A percentile compares a stretch with the other conserved stretches of the same genome.
These are phyloP conservation scores for Eragrostis curvula DNA, from an alignment of 176 grass and related monocot species.

Conservation along the genomic window DNA sequence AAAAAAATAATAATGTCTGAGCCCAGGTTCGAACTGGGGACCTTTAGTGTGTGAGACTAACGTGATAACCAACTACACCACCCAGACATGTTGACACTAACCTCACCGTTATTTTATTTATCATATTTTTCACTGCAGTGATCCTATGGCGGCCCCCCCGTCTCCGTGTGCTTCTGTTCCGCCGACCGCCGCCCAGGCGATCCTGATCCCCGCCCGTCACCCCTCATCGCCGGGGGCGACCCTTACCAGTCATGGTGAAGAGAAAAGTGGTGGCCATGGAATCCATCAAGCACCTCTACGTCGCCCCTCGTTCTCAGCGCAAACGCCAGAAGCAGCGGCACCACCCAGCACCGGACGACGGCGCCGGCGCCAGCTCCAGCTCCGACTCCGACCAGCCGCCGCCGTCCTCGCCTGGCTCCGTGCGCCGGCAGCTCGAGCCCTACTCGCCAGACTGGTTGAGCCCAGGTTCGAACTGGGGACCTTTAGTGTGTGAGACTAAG, in stretches of 20 bases:
- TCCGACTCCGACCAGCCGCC: no score
- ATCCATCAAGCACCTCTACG: not conserved
- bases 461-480: constrained; percentile 56
- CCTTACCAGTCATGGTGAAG: not conserved
- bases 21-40: constrained; percentile 59
- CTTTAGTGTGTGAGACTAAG: constrained; percentile 42
- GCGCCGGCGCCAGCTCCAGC: not conserved
- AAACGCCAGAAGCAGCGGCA: constrained; percentile 6
- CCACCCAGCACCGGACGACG: not conserved
- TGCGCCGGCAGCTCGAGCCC: constrained; percentile 50
- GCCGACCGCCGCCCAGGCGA: no score
- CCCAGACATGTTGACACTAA: no score
- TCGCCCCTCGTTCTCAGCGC: no score
- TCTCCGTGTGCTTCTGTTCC: not conserved
- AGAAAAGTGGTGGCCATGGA: not conserved
- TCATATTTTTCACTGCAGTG: no score
- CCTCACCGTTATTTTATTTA: no score
- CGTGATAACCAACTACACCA: constrained; percentile 79
- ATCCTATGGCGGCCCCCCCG: no score
- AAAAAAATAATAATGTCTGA: constrained; percentile 12
- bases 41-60: constrained; percentile 40
- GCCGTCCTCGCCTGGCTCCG: constrained; percentile 21
- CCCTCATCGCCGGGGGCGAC: not conserved
- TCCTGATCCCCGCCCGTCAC: no score
- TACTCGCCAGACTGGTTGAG: constrained; percentile 59